Conservation (phyloP, 306 rosid species). For the Glycine latifolia region DNA sequence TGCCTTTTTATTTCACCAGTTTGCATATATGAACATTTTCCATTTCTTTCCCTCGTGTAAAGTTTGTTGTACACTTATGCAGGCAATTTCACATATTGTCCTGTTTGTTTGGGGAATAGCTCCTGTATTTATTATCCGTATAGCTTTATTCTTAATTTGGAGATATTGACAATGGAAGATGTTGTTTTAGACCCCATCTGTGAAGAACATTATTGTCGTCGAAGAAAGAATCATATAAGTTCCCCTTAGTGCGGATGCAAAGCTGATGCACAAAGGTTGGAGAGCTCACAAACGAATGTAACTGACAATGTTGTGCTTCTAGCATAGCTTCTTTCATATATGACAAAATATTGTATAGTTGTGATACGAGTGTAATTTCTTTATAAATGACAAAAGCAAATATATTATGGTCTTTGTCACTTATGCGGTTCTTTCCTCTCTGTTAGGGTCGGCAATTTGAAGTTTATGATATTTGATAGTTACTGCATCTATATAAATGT, state of each 20-base stretch:
- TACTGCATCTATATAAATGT: background rate
- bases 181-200: slow-evolving; percentile 23
- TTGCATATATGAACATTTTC: slow-evolving; percentile 55
- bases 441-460: slow-evolving; percentile 24
- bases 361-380: slow-evolving; percentile 31
- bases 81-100: slow-evolving; percentile 43
- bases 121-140: slow-evolving; percentile 38
- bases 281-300: slow-evolving; percentile 29
- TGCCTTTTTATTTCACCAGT: slow-evolving; percentile 17
- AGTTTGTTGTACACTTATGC: slow-evolving; percentile 38
- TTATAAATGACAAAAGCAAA: slow-evolving; percentile 34
- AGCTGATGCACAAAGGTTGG: slow-evolving; percentile 46
- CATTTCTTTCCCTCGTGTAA: slow-evolving; percentile 65
- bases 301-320: slow-evolving; percentile 12
- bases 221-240: slow-evolving; percentile 16
- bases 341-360: slow-evolving; percentile 33
- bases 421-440: background rate
- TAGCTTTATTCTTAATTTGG: slow-evolving; percentile 37
- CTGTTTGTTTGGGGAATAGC: slow-evolving; percentile 33
- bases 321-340: slow-evolving; percentile 5
- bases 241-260: slow-evolving; percentile 31
- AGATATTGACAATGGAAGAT: slow-evolving; percentile 33
- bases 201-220: slow-evolving; percentile 21
- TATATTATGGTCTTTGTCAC: background rate
- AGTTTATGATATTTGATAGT: background rate